Evolutionary conservation across 257 asterid species (phyloP).

Genomic region (Vinca minor): DNA sequence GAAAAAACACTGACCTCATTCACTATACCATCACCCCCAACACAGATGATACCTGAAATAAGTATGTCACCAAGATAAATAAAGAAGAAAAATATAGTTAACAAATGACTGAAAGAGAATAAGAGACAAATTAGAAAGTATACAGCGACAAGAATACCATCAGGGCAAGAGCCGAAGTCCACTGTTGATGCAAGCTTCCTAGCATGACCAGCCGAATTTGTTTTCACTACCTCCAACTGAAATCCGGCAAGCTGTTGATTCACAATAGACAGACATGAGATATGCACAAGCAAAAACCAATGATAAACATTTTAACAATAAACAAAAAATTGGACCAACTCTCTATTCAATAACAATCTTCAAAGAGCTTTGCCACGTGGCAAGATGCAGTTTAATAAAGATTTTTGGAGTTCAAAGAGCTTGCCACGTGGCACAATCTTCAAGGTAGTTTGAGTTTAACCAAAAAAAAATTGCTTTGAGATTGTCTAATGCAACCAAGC

Average conservation of each 20-base stretch:
- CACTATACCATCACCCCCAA: slow-evolving; percentile 97
- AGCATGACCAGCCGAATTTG: slow-evolving; percentile 98
- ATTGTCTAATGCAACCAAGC: background rate
- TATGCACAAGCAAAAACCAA: background rate
- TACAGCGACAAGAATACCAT: slow-evolving; percentile 46
- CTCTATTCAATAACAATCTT: background rate
- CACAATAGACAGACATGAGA: background rate
- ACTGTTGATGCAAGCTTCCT: slow-evolving; percentile 79
- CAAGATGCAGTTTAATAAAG: too few species aligned
- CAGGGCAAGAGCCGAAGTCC: slow-evolving; percentile 94
- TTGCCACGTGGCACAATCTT: background rate
- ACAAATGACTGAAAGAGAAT: slow-evolving; percentile 6
- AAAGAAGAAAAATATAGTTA: slow-evolving; percentile 13
- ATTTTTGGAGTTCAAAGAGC: too few species aligned
- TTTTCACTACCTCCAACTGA: slow-evolving; percentile 84
- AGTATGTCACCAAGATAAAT: slow-evolving; percentile 7
- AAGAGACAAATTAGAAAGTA: slow-evolving; percentile 14
- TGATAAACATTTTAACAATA: background rate
- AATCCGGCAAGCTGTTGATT: slow-evolving; percentile 89
- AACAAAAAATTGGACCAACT: background rate
- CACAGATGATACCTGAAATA: slow-evolving; percentile 84
- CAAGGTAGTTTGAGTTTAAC: background rate
- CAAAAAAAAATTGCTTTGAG: too few species aligned
- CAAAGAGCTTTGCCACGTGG: background rate
- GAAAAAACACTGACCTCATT: slow-evolving; percentile 61